phyloP scores from a whole-genome alignment of 2,329 filamentous ascomycete genomes.

The Cladobotryum protrusum region DNA sequence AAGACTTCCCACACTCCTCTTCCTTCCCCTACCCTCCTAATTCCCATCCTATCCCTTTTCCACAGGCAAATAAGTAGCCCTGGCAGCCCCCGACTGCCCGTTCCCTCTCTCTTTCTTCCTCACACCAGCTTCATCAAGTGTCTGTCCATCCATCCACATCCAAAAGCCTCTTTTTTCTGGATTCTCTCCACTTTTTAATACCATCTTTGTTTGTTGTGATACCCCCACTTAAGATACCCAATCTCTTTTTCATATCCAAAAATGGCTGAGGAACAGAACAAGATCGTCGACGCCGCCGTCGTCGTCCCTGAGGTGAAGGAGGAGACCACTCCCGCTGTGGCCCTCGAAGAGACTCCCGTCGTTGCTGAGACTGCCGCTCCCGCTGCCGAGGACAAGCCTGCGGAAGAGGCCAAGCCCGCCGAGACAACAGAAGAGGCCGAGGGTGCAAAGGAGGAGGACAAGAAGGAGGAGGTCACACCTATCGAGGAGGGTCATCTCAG shows the following conservation, averaged over 20 bases:
- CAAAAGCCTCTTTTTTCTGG: conserved; percentile 30
- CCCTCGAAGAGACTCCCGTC: conserved; percentile 27
- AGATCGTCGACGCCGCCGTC: conserved; percentile 53
- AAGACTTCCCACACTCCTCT: background rate
- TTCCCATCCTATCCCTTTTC: background rate
- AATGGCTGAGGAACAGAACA: conserved; percentile 66
- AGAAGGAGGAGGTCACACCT: conserved; percentile 55
- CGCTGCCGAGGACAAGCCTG: conserved; percentile 33
- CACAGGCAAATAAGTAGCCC: conserved; percentile 38
- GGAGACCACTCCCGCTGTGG: conserved; percentile 39
- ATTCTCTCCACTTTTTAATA: conserved; percentile 34
- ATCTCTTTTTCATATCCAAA: conserved; percentile 43
- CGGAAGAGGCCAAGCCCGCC: conserved; percentile 31
- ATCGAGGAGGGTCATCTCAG: conserved; percentile 78
- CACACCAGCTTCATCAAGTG: conserved; percentile 27
- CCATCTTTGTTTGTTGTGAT: conserved; percentile 44
- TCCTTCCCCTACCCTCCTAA: background rate
- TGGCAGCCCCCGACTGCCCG: conserved; percentile 26
- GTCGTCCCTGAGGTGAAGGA: conserved; percentile 43
- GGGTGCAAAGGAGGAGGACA: conserved; percentile 35
- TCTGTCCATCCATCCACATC: conserved; percentile 20
- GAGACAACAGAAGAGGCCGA: conserved; percentile 36
- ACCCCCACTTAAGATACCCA: conserved; percentile 41
- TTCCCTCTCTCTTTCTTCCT: conserved; percentile 26
- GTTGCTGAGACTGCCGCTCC: conserved; percentile 31